Percentiles rank a stretch among this genome's conserved stretches.
These are phyloP conservation scores for Amesomyces nigricolor DNA, from an alignment of 2,329 filamentous ascomycete genomes.

Conservation along the genomic window DNA sequence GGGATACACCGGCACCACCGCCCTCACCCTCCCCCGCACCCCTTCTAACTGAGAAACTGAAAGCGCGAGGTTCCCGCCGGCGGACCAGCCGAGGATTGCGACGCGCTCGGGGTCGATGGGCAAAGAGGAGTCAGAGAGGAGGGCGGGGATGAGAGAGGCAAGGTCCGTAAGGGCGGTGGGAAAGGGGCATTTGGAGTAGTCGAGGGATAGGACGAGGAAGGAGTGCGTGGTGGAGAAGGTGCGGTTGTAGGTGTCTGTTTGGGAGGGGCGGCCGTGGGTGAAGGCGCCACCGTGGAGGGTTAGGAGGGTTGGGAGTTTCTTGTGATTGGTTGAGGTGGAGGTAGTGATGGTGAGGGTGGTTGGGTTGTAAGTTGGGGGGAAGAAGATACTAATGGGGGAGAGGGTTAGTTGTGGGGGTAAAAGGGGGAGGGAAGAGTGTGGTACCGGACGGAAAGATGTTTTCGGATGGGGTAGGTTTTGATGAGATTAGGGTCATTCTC, in stretches of 20 bases:
- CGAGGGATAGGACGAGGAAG: constrained; percentile 42
- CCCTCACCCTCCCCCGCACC: too few relatives aligned
- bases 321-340: too few relatives aligned
- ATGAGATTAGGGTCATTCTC: constrained; percentile 17
- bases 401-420: neutral
- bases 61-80: constrained; percentile 47
- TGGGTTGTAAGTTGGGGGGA: constrained; percentile 33
- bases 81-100: constrained; percentile 44
- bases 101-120: constrained; percentile 41
- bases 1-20: constrained; percentile 41
- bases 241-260: constrained; percentile 43
- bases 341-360: too few relatives aligned
- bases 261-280: constrained; percentile 37
- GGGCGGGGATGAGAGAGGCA: constrained; percentile 37
- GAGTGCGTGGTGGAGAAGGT: constrained; percentile 36
- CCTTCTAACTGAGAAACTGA: too few relatives aligned
- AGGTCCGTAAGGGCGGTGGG: constrained; percentile 42
- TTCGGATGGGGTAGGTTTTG: constrained; percentile 24
- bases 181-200: constrained; percentile 45
- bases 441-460: constrained; percentile 19
- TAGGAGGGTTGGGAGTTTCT: constrained; percentile 44
- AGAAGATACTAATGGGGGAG: constrained; percentile 33
- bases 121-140: constrained; percentile 39
- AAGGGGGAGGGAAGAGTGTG: neutral
- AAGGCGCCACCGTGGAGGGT: constrained; percentile 50